A percentile compares a stretch with the other conserved stretches of the same genome.
These are phyloP conservation scores for Trifolium fragiferum DNA, from an alignment of 306 rosid species.

Conservation along the genomic window DNA sequence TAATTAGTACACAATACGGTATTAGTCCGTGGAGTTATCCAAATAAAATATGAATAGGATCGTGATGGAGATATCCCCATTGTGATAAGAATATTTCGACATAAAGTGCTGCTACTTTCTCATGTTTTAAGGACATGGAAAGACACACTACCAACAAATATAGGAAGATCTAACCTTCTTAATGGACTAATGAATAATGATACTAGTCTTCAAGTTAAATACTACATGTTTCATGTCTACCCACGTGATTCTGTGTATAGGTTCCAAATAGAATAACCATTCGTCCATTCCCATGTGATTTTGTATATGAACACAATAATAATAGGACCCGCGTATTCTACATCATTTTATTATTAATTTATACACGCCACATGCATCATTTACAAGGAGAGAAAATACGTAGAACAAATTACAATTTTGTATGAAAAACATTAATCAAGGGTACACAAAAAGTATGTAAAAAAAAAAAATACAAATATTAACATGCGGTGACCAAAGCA, in stretches of 20 bases:
- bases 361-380: background rate
- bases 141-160: background rate
- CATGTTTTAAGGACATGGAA: background rate
- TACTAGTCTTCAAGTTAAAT: background rate
- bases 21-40: background rate
- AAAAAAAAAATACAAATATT: too few species aligned
- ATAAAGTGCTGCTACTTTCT: background rate
- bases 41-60: background rate
- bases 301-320: background rate
- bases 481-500: too few species aligned
- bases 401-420: background rate
- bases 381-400: background rate
- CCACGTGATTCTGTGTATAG: background rate
- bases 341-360: background rate
- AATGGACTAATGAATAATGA: background rate
- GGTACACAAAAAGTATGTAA: background rate
- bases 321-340: background rate
- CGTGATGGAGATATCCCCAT: background rate
- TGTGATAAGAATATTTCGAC: background rate
- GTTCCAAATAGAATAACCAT: background rate
- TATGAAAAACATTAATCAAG: background rate
- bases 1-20: background rate
- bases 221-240: background rate
- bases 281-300: background rate
- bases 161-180: background rate